Evolutionary conservation across 164 flowering plant genomes (phyloP), one percentile per base, ranked within the genome.

Genomic region (Nelumbo lutea): DNA sequence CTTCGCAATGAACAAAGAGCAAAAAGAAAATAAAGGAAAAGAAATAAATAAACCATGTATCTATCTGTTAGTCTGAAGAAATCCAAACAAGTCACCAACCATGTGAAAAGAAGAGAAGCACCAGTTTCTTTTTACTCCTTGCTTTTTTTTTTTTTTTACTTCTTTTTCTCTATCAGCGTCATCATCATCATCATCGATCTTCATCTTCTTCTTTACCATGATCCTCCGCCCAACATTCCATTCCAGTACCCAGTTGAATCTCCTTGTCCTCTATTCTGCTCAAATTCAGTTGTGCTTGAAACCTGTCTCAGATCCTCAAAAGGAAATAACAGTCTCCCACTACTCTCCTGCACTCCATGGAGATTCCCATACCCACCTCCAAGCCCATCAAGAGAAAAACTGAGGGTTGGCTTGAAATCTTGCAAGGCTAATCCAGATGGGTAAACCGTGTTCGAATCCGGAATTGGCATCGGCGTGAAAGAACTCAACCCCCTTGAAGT

Each of bases 301-400:
- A 71, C 73, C 48, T 74, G 78, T 52, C 77, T 86, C 78, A 83
- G 61, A 44, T 84, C 86, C 61, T 79, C 83, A 66, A 78, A 61
- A 11, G 90, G 85, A 67, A 86, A 82, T 72, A 80, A 70, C 9
- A 79, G 69, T 70, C 81, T 82, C 3, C 77, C 78, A 14, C 55
- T 63, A 66, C 65, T 69, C 64, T 77, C 82, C 55, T 74, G 80
- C 60, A 60, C 72, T 4, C 76, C 81, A 41, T 76, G 76, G 42
- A 70, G 50, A 75, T 62, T 70, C 5, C 81, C 82, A 74, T 72
- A 83, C 51, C 84, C 86, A 71, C 72, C 79, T 42, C 85, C 83
- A 72, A 81, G 75, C 63, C 86, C 88, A 78, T 90, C 91, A 7
- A 87, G 66, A 13, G 88, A 78, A 75, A 91, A 91, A 72, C 70